Evolutionary conservation across 345 rosid species (phyloP).

Genomic region (Melaleuca alternifolia): DNA sequence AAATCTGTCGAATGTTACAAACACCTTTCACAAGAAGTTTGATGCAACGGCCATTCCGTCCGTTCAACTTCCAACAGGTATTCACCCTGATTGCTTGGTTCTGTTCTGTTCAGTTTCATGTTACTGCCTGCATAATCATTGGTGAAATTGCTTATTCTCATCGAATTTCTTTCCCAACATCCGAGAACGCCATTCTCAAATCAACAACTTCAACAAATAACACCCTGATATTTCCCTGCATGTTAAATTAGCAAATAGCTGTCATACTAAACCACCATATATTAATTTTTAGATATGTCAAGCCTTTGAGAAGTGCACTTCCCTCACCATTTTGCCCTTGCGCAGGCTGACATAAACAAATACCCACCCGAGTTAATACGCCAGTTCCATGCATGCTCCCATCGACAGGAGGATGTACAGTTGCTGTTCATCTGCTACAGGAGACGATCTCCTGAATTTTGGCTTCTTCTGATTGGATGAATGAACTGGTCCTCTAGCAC

Average conservation of each 20-base stretch:
- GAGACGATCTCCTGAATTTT: neutral
- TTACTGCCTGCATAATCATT: neutral
- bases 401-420: neutral
- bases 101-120: neutral
- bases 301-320: too few relatives aligned
- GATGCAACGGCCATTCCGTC: neutral
- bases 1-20: neutral
- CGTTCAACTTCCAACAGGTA: neutral
- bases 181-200: neutral
- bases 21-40: neutral
- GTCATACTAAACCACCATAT: neutral
- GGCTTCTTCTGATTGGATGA: neutral
- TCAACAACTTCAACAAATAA: neutral
- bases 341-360: too few relatives aligned
- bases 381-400: neutral
- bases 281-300: neutral
- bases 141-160: neutral
- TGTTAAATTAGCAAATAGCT: neutral
- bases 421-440: neutral
- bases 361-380: too few relatives aligned
- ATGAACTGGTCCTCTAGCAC: too few relatives aligned
- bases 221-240: neutral
- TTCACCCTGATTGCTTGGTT: neutral
- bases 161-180: neutral
- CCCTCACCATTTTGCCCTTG: too few relatives aligned